Evolutionary conservation across 257 asterid genomes (phyloP).

Genomic region (Primulina huaijiensis): DNA sequence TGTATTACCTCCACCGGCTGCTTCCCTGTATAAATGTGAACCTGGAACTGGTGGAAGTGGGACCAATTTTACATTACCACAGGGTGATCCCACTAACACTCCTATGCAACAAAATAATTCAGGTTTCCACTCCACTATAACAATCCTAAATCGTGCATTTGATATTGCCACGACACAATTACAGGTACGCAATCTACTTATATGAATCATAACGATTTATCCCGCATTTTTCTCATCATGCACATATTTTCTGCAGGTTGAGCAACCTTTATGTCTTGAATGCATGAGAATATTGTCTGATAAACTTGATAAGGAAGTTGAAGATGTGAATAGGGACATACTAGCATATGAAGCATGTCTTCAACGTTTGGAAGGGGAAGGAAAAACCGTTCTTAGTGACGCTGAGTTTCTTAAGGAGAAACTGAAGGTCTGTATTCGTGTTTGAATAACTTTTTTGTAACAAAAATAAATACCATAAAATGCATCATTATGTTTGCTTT

Average conservation of each 20-base stretch:
- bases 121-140: slow-evolving; percentile 85
- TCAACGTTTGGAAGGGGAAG: slow-evolving; percentile 85
- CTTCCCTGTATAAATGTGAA: slow-evolving; percentile 84
- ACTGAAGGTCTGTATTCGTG: slow-evolving; percentile 55
- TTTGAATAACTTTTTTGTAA: not conserved
- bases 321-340: slow-evolving; percentile 81
- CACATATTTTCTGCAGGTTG: slow-evolving; percentile 53
- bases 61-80: slow-evolving; percentile 52
- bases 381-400: slow-evolving; percentile 74
- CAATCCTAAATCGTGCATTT: slow-evolving; percentile 85
- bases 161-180: slow-evolving; percentile 87
- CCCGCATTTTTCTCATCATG: not conserved
- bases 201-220: not conserved
- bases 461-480: not conserved
- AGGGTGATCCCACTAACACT: slow-evolving; percentile 44
- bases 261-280: slow-evolving; percentile 93
- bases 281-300: slow-evolving; percentile 93
- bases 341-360: slow-evolving; percentile 89
- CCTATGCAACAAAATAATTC: slow-evolving; percentile 65
- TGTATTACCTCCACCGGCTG: slow-evolving; percentile 97
- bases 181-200: slow-evolving; percentile 40
- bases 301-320: slow-evolving; percentile 97
- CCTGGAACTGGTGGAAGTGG: slow-evolving; percentile 68
- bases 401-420: slow-evolving; percentile 93
- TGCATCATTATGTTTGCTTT: slow-evolving; percentile 12